Evolutionary conservation across 2,329 filamentous ascomycete species (phyloP).

Genomic region (Emmonsiellopsis sp.): DNA sequence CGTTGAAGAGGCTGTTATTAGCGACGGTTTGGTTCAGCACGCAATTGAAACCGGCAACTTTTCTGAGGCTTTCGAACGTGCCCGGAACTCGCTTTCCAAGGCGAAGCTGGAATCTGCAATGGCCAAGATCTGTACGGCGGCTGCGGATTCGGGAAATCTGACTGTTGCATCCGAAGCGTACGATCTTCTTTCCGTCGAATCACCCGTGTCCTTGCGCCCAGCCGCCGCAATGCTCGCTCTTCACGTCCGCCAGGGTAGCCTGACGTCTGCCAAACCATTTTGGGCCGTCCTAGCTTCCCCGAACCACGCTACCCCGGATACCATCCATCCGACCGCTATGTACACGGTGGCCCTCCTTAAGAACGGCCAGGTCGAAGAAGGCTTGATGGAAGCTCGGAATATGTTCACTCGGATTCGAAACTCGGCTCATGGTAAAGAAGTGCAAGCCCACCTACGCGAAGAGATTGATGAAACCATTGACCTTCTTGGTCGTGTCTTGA

Average conservation of each 20-base stretch:
- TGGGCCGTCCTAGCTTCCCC: conserved; percentile 63
- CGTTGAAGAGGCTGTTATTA: conserved; percentile 63
- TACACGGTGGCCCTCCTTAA: conserved; percentile 81
- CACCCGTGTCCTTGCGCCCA: conserved; percentile 45
- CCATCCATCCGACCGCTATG: conserved; percentile 86
- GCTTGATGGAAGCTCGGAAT: conserved; percentile 64
- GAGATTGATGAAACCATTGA: conserved; percentile 83
- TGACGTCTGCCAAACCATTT: conserved; percentile 66
- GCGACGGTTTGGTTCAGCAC: conserved; percentile 69
- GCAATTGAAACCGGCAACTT: conserved; percentile 63
- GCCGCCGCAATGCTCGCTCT: conserved; percentile 79
- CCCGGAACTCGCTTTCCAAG: conserved; percentile 50
- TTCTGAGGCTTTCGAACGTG: conserved; percentile 64
- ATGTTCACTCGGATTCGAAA: conserved; percentile 81
- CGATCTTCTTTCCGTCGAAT: conserved; percentile 46
- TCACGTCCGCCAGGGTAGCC: conserved; percentile 72
- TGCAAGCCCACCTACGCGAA: conserved; percentile 53
- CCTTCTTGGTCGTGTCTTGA: conserved; percentile 52
- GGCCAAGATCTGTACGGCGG: conserved; percentile 62
- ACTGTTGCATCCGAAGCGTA: conserved; percentile 61
- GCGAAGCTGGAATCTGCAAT: conserved; percentile 55
- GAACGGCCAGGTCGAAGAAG: conserved; percentile 75
- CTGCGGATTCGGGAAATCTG: conserved; percentile 70
- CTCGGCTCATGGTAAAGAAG: conserved; percentile 40
- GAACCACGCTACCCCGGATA: conserved; percentile 50